Percentiles rank a stretch among this genome's conserved stretches.
Evolutionary conservation across 345 rosid genomes (phyloP).

Genomic region (Conringia planisiliqua): DNA sequence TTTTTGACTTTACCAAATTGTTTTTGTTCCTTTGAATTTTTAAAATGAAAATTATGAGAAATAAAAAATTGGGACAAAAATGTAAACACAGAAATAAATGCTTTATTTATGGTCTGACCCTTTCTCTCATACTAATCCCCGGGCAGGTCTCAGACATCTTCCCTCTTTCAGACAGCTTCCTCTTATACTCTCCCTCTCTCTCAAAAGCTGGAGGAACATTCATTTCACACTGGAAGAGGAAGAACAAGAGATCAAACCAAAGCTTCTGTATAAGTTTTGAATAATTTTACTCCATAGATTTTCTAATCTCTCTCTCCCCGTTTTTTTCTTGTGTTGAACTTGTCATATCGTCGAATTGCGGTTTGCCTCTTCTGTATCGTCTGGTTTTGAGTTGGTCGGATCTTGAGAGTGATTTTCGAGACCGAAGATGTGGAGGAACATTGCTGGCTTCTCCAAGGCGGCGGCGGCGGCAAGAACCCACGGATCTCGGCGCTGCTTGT

Average conservation of each 20-base stretch:
- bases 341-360: constrained; percentile 9
- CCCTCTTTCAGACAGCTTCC: constrained; percentile 27
- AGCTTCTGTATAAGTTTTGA: not conserved
- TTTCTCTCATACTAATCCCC: constrained; percentile 7
- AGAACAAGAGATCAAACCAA: not conserved
- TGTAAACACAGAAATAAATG: constrained; percentile 3
- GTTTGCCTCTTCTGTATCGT: not conserved
- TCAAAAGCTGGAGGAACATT: constrained; percentile 10
- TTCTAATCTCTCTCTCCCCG: not conserved
- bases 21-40: not conserved
- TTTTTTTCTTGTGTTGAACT: not conserved
- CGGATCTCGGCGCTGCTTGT: constrained; percentile 61
- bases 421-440: constrained; percentile 63
- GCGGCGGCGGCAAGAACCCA: constrained; percentile 34
- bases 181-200: not conserved
- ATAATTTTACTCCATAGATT: not conserved
- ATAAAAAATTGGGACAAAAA: not conserved
- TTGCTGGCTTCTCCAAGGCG: constrained; percentile 35
- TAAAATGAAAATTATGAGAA: not conserved
- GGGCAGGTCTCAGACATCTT: constrained; percentile 22
- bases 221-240: not conserved
- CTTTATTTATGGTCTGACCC: constrained; percentile 7
- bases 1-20: not conserved
- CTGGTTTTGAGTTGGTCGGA: constrained; percentile 25
- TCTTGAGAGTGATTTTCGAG: constrained; percentile 32